phyloP scores from a whole-genome alignment of 306 rosid species.

The Pyrus pyrifolia region DNA sequence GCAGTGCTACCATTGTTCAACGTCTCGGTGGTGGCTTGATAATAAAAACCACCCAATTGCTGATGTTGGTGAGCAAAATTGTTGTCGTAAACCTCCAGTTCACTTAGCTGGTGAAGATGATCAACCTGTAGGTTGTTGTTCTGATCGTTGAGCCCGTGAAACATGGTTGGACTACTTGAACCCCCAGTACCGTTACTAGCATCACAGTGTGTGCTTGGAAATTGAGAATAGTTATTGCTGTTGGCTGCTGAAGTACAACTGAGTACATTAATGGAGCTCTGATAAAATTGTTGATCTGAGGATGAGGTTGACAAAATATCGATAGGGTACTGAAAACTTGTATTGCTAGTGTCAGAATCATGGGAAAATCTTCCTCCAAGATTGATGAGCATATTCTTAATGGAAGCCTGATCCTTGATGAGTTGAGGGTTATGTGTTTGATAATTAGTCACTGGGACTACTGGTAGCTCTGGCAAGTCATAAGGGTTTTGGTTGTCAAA shows the following conservation, averaged over 20 bases:
- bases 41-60: slow-evolving; percentile 31
- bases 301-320: slow-evolving; percentile 15
- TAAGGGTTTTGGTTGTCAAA: slow-evolving; percentile 26
- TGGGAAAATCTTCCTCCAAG: slow-evolving; percentile 39
- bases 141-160: slow-evolving; percentile 35
- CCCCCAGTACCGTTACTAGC: neutral
- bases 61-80: slow-evolving; percentile 16
- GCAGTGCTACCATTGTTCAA: slow-evolving; percentile 31
- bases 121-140: slow-evolving; percentile 18
- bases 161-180: slow-evolving; percentile 2
- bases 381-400: slow-evolving; percentile 37
- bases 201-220: slow-evolving; percentile 2
- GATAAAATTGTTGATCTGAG: slow-evolving; percentile 18
- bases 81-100: slow-evolving; percentile 34
- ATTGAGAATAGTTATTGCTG: slow-evolving; percentile 11
- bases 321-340: slow-evolving; percentile 16
- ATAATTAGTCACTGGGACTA: slow-evolving; percentile 18
- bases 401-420: slow-evolving; percentile 24
- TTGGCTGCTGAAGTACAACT: slow-evolving; percentile 8
- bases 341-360: neutral
- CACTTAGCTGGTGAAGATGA: slow-evolving; percentile 21
- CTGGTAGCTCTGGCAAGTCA: slow-evolving; percentile 36
- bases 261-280: slow-evolving; percentile 19
- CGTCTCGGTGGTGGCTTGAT: slow-evolving; percentile 30
- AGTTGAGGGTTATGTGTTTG: slow-evolving; percentile 22